Base-by-base conservation (phyloP, 139 green algal species). In the Micractinium conductrix region DNA sequence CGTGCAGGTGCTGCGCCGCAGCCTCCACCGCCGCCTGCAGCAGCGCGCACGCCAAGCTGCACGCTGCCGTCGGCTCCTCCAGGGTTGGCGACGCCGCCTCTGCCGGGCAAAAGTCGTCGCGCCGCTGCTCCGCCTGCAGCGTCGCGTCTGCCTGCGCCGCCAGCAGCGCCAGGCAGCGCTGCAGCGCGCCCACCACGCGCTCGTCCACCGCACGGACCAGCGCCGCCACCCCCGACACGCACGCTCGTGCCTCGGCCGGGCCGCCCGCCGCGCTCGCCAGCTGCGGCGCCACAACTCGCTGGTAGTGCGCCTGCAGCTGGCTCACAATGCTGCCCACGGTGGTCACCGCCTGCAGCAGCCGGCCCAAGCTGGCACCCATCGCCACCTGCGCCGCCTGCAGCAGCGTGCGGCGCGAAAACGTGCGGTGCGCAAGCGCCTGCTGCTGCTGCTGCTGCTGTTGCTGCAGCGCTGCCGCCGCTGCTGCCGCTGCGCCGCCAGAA, bases 31-130 rank as follows among this genome's bases (percentile, higher is more conserved):
- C 63, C 19, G 88, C 88, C 3, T 44, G 37, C 43, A 95, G 63
- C 74, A 95, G 80, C 19, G 87, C 85, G 4, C 85, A 87, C 42
- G 86, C 86, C 44, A 90, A 48, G 26, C 82, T 42, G 80, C 90
- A 94, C 2, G 93, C 93, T 22, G 88, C 74, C 0, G 92, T 96
- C 40, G 93, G 92, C 10, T 53, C 73, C 40, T 95, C 92, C 55
- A 95, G 85, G 55, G 78, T 70, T 33, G 50, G 85, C 42, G 81
- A 78, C 12, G 85, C 38, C 28, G 35, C 84, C 48, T 90, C 90
- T 19, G 69, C 70, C 0, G 93, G 92, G 43, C 74, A 79, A 74
- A 95, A 95, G 71, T 96, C 93, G 4, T 84, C 67, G 12, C 79
- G 79, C 38, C 83, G 74, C 84, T 96, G 93, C 88, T 94, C 88